phyloP scores from a whole-genome alignment of 495 filamentous ascomycete species.

The Niebla homalea region DNA sequence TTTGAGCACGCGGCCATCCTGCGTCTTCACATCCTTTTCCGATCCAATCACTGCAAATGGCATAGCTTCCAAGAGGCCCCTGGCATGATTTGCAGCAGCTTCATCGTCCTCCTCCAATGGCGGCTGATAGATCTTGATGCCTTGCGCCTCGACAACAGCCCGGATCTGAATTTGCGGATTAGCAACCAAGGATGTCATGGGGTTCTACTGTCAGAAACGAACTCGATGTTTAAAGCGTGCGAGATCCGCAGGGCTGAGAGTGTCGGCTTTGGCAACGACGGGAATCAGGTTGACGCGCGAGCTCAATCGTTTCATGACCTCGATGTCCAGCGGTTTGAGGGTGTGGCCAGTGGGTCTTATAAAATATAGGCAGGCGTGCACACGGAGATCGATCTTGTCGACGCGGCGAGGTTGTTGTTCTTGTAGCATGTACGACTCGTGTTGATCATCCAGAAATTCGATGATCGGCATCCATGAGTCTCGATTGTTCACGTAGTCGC shows the following conservation, averaged over 20 bases:
- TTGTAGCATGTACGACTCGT: constrained; percentile 99
- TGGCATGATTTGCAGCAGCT: constrained; percentile 82
- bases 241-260: constrained; percentile 81
- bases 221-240: constrained; percentile 89
- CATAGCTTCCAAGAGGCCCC: constrained; percentile 90
- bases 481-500: constrained; percentile 99
- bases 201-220: constrained; percentile 17
- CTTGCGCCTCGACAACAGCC: constrained; percentile 90
- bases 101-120: constrained; percentile 97
- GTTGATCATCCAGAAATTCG: constrained; percentile 98
- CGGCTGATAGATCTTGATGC: constrained; percentile 98
- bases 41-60: constrained; percentile 97
- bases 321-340: constrained; percentile 94
- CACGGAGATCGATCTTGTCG: constrained; percentile 98
- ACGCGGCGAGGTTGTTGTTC: constrained; percentile 95
- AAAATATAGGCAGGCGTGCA: constrained; percentile 97
- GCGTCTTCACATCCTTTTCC: constrained; percentile 95
- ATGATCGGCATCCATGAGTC: constrained; percentile 99
- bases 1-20: constrained; percentile 88
- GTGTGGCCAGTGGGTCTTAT: constrained; percentile 97
- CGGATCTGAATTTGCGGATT: constrained; percentile 51
- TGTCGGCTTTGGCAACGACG: constrained; percentile 96
- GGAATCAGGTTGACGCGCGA: constrained; percentile 96
- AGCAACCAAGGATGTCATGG: constrained; percentile 10
- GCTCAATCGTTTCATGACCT: constrained; percentile 98